Conservation (phyloP, 176 grass and related monocot genomes). For the Triticum monococcum region DNA sequence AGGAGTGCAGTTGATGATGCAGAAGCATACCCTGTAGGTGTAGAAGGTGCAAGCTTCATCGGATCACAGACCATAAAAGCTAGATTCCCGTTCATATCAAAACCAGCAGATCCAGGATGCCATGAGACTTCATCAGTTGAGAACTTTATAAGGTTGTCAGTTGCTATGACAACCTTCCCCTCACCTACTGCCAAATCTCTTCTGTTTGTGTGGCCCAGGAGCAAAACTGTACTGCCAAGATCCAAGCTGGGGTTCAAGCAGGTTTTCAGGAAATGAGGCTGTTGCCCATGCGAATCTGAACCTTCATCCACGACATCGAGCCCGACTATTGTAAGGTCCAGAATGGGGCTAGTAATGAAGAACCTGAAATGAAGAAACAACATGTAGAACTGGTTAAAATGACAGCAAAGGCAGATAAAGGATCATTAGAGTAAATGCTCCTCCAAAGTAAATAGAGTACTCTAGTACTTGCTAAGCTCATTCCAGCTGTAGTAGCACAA, state of each 20-base stretch:
- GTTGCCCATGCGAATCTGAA: slow-evolving; percentile 51
- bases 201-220: slow-evolving; percentile 65
- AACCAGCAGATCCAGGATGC: slow-evolving; percentile 84
- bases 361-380: slow-evolving; percentile 61
- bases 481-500: neutral
- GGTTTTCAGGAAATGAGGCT: slow-evolving; percentile 75
- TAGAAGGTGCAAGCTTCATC: slow-evolving; percentile 90
- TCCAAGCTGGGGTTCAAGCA: slow-evolving; percentile 80
- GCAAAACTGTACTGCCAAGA: slow-evolving; percentile 72
- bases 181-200: slow-evolving; percentile 70
- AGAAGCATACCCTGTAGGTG: slow-evolving; percentile 60
- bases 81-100: slow-evolving; percentile 87
- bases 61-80: slow-evolving; percentile 95
- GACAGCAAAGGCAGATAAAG: slow-evolving; percentile 13
- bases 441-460: neutral
- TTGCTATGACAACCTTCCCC: slow-evolving; percentile 83
- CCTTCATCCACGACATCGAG: slow-evolving; percentile 56
- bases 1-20: slow-evolving; percentile 54
- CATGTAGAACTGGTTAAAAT: neutral
- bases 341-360: slow-evolving; percentile 88
- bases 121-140: slow-evolving; percentile 74
- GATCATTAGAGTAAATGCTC: neutral
- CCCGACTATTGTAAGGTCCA: slow-evolving; percentile 89
- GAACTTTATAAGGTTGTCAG: slow-evolving; percentile 95
- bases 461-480: neutral